These are phyloP conservation scores for Cenchrus fungigraminus DNA, from an alignment of 176 grass and related monocot genomes.

Conservation along the genomic window DNA sequence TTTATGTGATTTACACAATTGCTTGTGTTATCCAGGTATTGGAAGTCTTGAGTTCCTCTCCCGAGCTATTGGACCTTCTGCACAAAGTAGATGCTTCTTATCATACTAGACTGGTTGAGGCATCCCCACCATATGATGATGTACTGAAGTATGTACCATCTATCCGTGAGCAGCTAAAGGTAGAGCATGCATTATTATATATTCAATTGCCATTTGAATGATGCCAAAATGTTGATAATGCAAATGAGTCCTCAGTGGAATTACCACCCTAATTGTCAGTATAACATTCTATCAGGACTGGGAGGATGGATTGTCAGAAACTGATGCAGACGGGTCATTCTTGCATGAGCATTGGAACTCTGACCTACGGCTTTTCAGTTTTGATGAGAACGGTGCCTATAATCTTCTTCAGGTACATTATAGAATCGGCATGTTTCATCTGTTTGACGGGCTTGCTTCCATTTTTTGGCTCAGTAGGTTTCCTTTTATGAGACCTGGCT, in stretches of 20 bases:
- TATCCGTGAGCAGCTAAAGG: slow-evolving; percentile 72
- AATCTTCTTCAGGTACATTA: slow-evolving; percentile 77
- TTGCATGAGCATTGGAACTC: slow-evolving; percentile 71
- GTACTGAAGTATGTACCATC: slow-evolving; percentile 67
- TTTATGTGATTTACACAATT: slow-evolving; percentile 9
- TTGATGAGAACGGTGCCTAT: slow-evolving; percentile 66
- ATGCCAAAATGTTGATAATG: not conserved
- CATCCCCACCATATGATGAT: slow-evolving; percentile 53
- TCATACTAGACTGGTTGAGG: slow-evolving; percentile 44
- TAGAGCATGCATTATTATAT: slow-evolving; percentile 31
- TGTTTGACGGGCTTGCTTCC: slow-evolving; percentile 11
- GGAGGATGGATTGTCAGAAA: slow-evolving; percentile 82
- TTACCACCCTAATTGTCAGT: slow-evolving; percentile 8
- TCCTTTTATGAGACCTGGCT: not conserved
- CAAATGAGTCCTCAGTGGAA: not conserved
- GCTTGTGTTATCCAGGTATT: slow-evolving; percentile 55
- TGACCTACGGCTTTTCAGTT: slow-evolving; percentile 73
- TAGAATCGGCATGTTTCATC: slow-evolving; percentile 27
- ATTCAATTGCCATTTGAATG: slow-evolving; percentile 7
- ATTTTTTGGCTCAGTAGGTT: not conserved
- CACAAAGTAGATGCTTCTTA: slow-evolving; percentile 60
- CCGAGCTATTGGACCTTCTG: slow-evolving; percentile 67
- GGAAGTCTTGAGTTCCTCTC: slow-evolving; percentile 60
- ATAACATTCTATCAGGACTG: slow-evolving; percentile 68
- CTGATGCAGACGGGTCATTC: slow-evolving; percentile 72